Percentiles rank a stretch among this genome's conserved stretches.
These are phyloP conservation scores for Nigrospora osmanthi DNA, from an alignment of 2,329 filamentous ascomycete species.

Conservation along the genomic window DNA sequence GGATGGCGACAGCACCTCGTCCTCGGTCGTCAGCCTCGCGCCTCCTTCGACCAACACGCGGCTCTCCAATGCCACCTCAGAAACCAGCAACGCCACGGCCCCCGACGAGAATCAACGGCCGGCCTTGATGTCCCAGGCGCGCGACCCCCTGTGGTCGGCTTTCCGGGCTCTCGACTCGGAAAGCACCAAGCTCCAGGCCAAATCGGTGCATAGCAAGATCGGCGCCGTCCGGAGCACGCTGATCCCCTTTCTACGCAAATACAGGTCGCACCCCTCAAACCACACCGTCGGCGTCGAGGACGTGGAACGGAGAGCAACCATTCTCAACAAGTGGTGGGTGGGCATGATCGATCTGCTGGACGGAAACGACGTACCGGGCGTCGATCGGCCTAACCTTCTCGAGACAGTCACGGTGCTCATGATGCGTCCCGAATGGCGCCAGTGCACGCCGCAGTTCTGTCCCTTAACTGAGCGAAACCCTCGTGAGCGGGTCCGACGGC, in stretches of 20 bases:
- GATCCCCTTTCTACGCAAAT: conserved; percentile 68
- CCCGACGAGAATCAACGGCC: conserved; percentile 14
- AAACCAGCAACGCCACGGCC: conserved; percentile 21
- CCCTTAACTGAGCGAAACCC: conserved; percentile 50
- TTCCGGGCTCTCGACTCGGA: conserved; percentile 48
- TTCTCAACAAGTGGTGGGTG: conserved; percentile 88
- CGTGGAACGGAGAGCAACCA: conserved; percentile 68
- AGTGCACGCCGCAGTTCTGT: conserved; percentile 60
- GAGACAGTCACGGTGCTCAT: conserved; percentile 76
- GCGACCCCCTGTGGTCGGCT: conserved; percentile 46
- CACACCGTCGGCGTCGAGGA: conserved; percentile 64
- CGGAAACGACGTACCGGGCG: conserved; percentile 60
- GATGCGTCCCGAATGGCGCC: conserved; percentile 82
- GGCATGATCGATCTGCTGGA: conserved; percentile 75
- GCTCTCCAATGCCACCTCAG: conserved; percentile 19
- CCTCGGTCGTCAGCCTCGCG: conserved; percentile 37
- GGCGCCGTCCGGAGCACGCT: conserved; percentile 65
- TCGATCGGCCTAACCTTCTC: conserved; percentile 74
- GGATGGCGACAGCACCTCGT: conserved; percentile 32
- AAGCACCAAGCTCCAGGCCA: conserved; percentile 55
- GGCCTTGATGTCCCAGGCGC: conserved; percentile 16
- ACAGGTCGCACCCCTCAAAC: conserved; percentile 61
- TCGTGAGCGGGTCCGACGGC: conserved; percentile 27
- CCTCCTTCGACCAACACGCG: conserved; percentile 29
- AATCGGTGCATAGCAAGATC: conserved; percentile 66